These are phyloP conservation scores for Caryocar brasiliense DNA, from an alignment of 441 rosid genomes.

Conservation along the genomic window DNA sequence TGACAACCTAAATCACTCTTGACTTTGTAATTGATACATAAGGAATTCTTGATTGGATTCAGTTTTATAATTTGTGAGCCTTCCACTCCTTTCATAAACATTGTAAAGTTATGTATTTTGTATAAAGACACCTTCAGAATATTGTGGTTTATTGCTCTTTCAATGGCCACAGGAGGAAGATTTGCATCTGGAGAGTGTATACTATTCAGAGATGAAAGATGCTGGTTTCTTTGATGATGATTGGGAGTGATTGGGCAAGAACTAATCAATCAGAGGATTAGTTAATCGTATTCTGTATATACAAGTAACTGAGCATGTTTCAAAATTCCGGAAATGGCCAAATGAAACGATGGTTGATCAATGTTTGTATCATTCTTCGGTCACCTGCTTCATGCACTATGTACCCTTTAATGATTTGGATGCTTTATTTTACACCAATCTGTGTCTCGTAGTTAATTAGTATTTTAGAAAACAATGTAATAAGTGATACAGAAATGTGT, in stretches of 20 bases:
- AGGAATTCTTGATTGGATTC: too few species aligned
- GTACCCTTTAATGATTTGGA: not conserved
- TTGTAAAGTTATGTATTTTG: too few species aligned
- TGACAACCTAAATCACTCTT: too few species aligned
- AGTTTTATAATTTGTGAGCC: too few species aligned
- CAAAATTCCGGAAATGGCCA: not conserved
- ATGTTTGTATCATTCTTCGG: not conserved
- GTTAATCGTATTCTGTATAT: slow-evolving; percentile 19
- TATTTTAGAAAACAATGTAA: not conserved
- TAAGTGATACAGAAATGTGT: too few species aligned
- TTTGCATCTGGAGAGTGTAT: slow-evolving; percentile 62
- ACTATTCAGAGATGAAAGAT: slow-evolving; percentile 94
- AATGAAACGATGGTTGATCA: not conserved
- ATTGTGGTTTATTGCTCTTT: not conserved
- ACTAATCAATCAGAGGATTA: not conserved
- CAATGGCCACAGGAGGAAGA: slow-evolving; percentile 59
- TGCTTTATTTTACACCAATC: not conserved
- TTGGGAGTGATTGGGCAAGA: slow-evolving; percentile 48
- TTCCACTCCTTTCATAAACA: too few species aligned
- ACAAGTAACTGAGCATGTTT: slow-evolving; percentile 7
- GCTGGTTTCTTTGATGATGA: slow-evolving; percentile 82
- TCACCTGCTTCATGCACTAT: not conserved
- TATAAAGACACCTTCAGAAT: not conserved
- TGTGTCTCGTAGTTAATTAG: not conserved
- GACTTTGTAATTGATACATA: too few species aligned